Evolutionary conservation across 1,284 basidiomycete genomes (phyloP).

Genomic region (Leccinum pachyderme): DNA sequence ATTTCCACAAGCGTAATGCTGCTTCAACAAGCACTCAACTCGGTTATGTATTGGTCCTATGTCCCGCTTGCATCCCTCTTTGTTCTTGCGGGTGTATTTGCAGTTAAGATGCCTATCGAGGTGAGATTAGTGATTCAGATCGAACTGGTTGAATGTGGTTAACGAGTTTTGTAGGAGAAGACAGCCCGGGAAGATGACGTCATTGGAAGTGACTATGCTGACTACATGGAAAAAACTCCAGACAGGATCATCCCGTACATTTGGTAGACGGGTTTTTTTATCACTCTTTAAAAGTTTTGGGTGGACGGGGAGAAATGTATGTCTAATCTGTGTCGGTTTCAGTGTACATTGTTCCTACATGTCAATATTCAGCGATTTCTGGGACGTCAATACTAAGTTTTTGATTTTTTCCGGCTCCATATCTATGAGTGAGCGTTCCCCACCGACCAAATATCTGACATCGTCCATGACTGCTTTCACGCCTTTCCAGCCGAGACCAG

Average conservation of each 20-base stretch:
- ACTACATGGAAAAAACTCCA: slow-evolving; percentile 35
- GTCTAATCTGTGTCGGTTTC: neutral
- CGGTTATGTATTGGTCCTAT: slow-evolving; percentile 38
- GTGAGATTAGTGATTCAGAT: slow-evolving; percentile 15
- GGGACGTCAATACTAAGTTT: slow-evolving; percentile 29
- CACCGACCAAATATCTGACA: slow-evolving; percentile 42
- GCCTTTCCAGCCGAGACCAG: slow-evolving; percentile 46
- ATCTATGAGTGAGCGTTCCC: slow-evolving; percentile 37
- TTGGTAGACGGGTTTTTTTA: slow-evolving; percentile 27
- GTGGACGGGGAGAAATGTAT: neutral
- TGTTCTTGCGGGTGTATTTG: slow-evolving; percentile 24
- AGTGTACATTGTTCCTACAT: slow-evolving; percentile 15
- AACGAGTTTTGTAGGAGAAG: slow-evolving; percentile 24
- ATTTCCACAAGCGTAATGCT: slow-evolving; percentile 25
- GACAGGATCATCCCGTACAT: slow-evolving; percentile 35
- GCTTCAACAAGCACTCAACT: slow-evolving; percentile 27
- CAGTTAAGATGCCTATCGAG: slow-evolving; percentile 36
- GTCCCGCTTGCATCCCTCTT: slow-evolving; percentile 30
- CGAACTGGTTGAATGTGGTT: neutral
- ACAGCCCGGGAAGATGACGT: slow-evolving; percentile 30
- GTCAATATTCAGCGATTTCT: slow-evolving; percentile 22
- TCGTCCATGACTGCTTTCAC: slow-evolving; percentile 51
- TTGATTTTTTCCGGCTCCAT: slow-evolving; percentile 35
- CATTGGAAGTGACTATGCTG: slow-evolving; percentile 31
- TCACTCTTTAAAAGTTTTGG: neutral